Base-by-base conservation (phyloP, 805 yeast genomes). In the Cyberlindnera mycetangii region DNA sequence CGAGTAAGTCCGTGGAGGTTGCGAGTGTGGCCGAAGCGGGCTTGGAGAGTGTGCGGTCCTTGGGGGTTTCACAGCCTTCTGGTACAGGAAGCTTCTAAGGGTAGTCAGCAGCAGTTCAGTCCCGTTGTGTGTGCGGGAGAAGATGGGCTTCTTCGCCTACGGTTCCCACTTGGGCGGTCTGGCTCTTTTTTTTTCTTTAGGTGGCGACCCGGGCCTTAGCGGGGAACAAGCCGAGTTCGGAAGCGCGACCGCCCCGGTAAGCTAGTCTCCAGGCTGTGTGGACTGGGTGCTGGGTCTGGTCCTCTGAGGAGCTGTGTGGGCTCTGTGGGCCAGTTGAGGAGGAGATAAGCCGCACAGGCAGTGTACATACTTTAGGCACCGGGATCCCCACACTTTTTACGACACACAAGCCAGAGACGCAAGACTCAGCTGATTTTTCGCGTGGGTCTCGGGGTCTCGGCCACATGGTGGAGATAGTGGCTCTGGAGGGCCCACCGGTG, bases 171-270 rank as follows among this genome's bases (percentile, higher is more conserved):
- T 30, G 18, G 6, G 7, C 11, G 18, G 18, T 18, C 18, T 17
- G 14, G 19, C 9, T 8, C 20, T 15, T 19, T 31, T 39, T 32
- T 31, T 21, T 28, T 20, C 14, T 17, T 28, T 28, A 30, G 28
- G 27, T 38, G 39, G 39, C 39, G 39, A 36, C n/a, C n/a, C 31
- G 37, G 28, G 37, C 17, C 12, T n/a, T n/a, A 25, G 28, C 28
- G 28, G 28, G 28, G 28, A 25, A 10, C 12, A 7, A 11, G 28
- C 35, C 35, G 35, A 17, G 7, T 32, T 32, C 35, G 35, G 35
- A 32, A 14, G 9, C 22, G 22, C 35, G 35, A 10, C 9, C 21
- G 20, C 15, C 14, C n/a, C 31, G 14, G 19, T n/a, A 15, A n/a
- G 18, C 10, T 8, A 15, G 19, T 9, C 5, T n/a, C 20, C 18